Percentiles rank a stretch among this genome's conserved stretches.
Evolutionary conservation across 257 asterid genomes (phyloP).

Genomic region (Lycium ferocissimum): DNA sequence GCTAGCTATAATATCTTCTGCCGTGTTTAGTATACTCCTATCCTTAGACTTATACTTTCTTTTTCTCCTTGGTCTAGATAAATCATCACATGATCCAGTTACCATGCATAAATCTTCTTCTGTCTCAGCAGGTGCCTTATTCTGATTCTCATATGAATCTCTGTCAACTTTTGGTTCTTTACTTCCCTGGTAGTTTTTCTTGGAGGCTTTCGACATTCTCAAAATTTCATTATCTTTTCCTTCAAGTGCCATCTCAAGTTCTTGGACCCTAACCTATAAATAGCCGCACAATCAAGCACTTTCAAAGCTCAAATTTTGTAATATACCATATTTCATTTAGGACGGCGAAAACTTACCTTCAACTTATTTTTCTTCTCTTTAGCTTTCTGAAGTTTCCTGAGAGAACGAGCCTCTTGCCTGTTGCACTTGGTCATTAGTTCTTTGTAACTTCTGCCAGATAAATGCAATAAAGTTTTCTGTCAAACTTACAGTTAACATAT

Average conservation of each 20-base stretch:
- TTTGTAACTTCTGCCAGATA: constrained; percentile 74
- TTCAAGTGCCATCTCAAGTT: constrained; percentile 66
- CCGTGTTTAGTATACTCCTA: constrained; percentile 30
- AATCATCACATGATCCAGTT: constrained; percentile 34
- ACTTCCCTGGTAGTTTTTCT: constrained; percentile 26
- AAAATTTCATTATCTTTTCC: constrained; percentile 69
- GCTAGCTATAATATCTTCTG: constrained; percentile 33
- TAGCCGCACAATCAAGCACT: constrained; percentile 32
- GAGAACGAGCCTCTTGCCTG: constrained; percentile 82
- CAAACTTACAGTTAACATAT: neutral
- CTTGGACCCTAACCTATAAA: constrained; percentile 70
- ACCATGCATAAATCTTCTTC: constrained; percentile 38
- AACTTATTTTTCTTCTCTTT: constrained; percentile 70
- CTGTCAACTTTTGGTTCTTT: constrained; percentile 39
- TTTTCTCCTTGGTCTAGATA: constrained; percentile 38
- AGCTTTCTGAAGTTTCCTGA: constrained; percentile 75
- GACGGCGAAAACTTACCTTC: constrained; percentile 50
- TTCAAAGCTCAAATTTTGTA: constrained; percentile 24
- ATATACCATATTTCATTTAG: constrained; percentile 24
- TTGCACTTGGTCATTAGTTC: constrained; percentile 90
- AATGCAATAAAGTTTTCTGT: neutral
- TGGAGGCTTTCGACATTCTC: constrained; percentile 55
- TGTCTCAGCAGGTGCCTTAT: constrained; percentile 41
- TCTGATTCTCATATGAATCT: constrained; percentile 42
- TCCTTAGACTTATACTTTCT: constrained; percentile 42